A percentile compares a stretch with the other conserved stretches of the same genome.
Conservation (phyloP, 192 early-diverging fungal species). For the Coemansia sp. region DNA sequence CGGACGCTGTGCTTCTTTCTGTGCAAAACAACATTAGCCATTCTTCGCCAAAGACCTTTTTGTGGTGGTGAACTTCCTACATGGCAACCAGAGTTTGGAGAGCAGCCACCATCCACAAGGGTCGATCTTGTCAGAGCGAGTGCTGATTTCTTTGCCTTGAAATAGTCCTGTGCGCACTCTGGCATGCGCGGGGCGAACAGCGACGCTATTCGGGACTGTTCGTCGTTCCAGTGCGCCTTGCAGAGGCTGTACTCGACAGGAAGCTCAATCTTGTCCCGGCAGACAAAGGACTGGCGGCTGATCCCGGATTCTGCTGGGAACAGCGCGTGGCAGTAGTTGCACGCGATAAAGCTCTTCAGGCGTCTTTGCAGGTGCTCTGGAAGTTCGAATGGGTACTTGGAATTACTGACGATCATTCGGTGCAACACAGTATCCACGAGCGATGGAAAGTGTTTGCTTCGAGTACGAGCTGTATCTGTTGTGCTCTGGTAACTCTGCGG, state of each 20-base stretch:
- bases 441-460: slow-evolving; percentile 7
- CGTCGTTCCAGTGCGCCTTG: slow-evolving; percentile 32
- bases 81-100: background rate
- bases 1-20: background rate
- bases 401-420: slow-evolving; percentile 28
- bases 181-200: slow-evolving; percentile 35
- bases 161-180: slow-evolving; percentile 21
- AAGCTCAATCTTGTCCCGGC: slow-evolving; percentile 15
- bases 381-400: slow-evolving; percentile 13
- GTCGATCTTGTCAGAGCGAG: background rate
- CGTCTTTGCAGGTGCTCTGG: slow-evolving; percentile 33
- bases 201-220: slow-evolving; percentile 34
- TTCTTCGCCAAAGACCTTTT: slow-evolving; percentile 4
- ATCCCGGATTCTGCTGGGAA: slow-evolving; percentile 25
- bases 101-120: background rate
- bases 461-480: background rate
- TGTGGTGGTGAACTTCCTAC: background rate
- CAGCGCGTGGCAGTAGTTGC: slow-evolving; percentile 40
- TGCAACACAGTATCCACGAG: slow-evolving; percentile 34
- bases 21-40: background rate
- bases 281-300: slow-evolving; percentile 29
- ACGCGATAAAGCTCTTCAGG: slow-evolving; percentile 19
- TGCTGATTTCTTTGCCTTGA: slow-evolving; percentile 16
- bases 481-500: background rate
- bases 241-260: slow-evolving; percentile 44